Base-by-base conservation (phyloP, 2,329 filamentous ascomycete species). In the Magnaporthiopsis incrustans region DNA sequence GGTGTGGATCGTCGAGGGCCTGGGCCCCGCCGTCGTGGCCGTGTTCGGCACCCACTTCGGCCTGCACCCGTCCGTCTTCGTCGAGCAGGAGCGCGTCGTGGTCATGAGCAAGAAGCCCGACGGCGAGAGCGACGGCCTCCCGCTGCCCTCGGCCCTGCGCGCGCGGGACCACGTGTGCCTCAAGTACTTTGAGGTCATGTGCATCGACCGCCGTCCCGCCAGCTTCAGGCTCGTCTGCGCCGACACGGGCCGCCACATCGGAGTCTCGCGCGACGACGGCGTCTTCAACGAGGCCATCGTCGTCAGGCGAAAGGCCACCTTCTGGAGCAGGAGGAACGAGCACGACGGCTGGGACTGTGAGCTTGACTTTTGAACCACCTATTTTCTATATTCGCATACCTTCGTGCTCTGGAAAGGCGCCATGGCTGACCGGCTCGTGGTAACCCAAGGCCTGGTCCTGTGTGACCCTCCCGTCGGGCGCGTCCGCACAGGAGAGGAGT, bases 81-180 rank as follows among this genome's bases (percentile, higher is more conserved):
- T 71, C 14, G 69, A 71, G 62, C 69, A 71, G 14, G 69, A 71
- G 60, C 67, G 70, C 15, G 66, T 71, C 8, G 65, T 69, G n/a
- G 69, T 69, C 57, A 68, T 68, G 56, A 69, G 67, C 60, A 61
- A 65, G n/a, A 64, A 62, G 33, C 61, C 67, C 32, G 61, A 61
- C 32, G 67, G 69, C 12, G 69, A 71, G 61, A 70, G 66, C 60
- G 69, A 71, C 58, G 67, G 67, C n/a, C 50, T 68, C 11, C 67
- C 66, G 14, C 63, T 70, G 32, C 68, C 69, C n/a, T 70, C 69
- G 6, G 59, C 66, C 53, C 59, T 70, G 4, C 64, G 61, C 2
- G 60, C 62, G 7, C 64, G 67, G 30, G 58, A 61, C 8, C 68
- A 71, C 27, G 15, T 68, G 18, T 63, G 64, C 25, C 63, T 71